These are phyloP conservation scores for Beauveria scarabaeidicola DNA, from an alignment of 2,329 filamentous ascomycete genomes.

Conservation along the genomic window DNA sequence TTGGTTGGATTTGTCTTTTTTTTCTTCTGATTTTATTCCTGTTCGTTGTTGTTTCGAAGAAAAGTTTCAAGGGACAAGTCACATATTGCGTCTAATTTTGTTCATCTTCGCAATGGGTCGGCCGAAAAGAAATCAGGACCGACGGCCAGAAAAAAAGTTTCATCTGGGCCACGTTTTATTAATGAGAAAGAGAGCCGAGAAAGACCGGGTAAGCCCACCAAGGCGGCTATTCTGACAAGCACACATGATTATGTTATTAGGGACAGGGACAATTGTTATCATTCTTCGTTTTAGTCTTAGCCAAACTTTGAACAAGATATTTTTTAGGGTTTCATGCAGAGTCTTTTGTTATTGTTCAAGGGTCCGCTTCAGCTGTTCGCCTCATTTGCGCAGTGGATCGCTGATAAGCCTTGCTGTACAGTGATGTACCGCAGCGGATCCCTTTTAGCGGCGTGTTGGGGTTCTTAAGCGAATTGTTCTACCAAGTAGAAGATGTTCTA, in stretches of 20 bases:
- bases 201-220: neutral
- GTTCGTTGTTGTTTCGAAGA: neutral
- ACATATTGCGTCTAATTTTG: neutral
- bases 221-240: neutral
- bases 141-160: neutral
- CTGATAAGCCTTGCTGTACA: too few relatives aligned
- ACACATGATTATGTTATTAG: neutral
- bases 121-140: neutral
- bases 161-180: neutral
- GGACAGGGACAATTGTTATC: neutral
- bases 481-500: too few relatives aligned
- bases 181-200: neutral
- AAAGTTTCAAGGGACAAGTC: neutral
- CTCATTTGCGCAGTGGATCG: neutral
- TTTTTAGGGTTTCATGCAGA: neutral
- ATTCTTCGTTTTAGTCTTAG: constrained; percentile 4
- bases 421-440: too few relatives aligned
- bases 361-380: neutral
- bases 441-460: too few relatives aligned
- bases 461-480: too few relatives aligned
- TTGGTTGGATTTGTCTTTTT: neutral
- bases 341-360: too few relatives aligned
- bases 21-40: neutral
- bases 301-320: neutral
- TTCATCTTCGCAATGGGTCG: neutral